Conservation (phyloP, 768 basidiomycete genomes). For the Aureoboletus auriporus region DNA sequence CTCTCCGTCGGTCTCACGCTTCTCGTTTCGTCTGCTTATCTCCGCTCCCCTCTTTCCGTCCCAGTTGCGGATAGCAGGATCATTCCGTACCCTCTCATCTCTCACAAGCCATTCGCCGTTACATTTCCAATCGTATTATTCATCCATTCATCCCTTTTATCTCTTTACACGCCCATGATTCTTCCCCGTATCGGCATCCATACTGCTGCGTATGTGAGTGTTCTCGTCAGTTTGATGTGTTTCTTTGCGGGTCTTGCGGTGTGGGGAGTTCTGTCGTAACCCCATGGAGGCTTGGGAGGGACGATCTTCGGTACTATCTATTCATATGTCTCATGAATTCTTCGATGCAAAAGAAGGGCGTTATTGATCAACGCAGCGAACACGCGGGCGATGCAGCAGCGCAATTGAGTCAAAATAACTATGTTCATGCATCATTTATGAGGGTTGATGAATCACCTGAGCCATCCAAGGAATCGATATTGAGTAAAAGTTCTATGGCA, state of each 20-base stretch:
- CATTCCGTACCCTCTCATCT: conserved; percentile 14
- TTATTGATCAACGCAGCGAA: neutral
- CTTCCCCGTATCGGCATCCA: conserved; percentile 75
- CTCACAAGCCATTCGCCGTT: conserved; percentile 36
- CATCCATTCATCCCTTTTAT: conserved; percentile 51
- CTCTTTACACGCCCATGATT: conserved; percentile 64
- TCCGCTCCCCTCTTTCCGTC: conserved; percentile 47
- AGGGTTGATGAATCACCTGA: neutral
- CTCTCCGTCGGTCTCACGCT: conserved; percentile 62
- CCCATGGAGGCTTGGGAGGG: neutral
- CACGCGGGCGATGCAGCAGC: neutral
- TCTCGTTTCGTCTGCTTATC: conserved; percentile 53
- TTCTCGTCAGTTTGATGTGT: conserved; percentile 60
- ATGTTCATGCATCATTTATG: neutral
- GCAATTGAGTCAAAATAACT: neutral
- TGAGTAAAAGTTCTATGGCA: neutral
- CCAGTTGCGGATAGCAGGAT: conserved; percentile 15
- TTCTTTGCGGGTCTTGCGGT: conserved; percentile 71
- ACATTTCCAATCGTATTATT: conserved; percentile 42
- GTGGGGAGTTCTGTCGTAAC: conserved; percentile 62
- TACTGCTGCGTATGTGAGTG: conserved; percentile 66
- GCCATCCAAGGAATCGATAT: neutral
- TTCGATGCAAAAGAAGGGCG: neutral
- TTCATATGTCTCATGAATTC: neutral
- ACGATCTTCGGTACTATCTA: conserved; percentile 5